Percentiles rank a stretch among this genome's conserved stretches.
Conservation (phyloP, 805 yeast species). For the Ogataea trehalophila region DNA sequence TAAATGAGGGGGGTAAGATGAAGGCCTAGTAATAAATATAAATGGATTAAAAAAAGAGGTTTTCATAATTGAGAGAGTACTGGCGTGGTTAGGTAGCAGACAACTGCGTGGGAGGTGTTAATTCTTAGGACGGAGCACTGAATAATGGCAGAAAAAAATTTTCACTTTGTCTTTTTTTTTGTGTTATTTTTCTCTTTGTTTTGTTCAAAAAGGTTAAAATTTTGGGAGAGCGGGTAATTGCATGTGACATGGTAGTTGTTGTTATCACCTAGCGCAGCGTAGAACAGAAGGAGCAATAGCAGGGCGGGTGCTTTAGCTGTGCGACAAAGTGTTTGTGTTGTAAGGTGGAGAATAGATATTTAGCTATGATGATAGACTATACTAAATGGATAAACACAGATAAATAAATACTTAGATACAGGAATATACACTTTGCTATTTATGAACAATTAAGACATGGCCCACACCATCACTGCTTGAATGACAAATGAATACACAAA, state of each 20-base stretch:
- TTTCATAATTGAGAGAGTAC: not conserved
- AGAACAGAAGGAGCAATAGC: not conserved
- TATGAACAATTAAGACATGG: conserved; percentile 39
- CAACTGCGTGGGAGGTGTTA: too few species aligned
- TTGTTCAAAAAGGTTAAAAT: not conserved
- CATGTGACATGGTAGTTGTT: not conserved
- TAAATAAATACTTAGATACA: not conserved
- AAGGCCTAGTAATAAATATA: not conserved
- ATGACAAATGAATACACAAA: conserved; percentile 79
- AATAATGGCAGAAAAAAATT: conserved; percentile 1
- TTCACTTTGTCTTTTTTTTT: not conserved
- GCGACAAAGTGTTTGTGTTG: not conserved
- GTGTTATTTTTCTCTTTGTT: not conserved
- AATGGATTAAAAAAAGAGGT: not conserved
- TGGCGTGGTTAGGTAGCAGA: not conserved
- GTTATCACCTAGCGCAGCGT: not conserved
- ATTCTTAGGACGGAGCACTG: not conserved
- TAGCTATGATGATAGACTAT: too few species aligned
- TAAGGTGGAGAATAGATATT: not conserved
- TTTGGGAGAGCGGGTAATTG: not conserved
- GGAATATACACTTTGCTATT: not conserved
- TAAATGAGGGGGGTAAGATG: not conserved
- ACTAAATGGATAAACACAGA: not conserved
- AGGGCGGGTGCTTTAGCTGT: not conserved
- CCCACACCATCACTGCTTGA: conserved; percentile 73